Base-by-base conservation (phyloP, 805 yeast genomes). In the Gaillardinia entomophila region DNA sequence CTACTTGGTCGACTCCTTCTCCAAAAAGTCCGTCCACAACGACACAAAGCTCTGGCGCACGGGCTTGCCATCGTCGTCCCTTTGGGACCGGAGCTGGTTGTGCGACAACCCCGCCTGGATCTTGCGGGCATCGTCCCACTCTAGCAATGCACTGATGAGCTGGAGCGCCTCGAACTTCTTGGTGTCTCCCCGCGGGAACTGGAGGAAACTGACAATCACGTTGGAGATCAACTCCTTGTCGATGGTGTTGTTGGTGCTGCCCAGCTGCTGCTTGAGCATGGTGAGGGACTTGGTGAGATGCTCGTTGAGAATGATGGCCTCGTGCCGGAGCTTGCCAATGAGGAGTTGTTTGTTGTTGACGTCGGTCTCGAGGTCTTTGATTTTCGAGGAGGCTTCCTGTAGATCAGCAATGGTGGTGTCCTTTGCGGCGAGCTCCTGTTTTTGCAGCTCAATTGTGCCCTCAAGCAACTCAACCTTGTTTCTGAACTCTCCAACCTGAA, bases 221-320 rank as follows among this genome's bases (percentile, higher is more conserved):
- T 92, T 92, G 2, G 96, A 82, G 4, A 92, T 77, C 38, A 92
- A 73, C 54, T 89, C 96, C 51, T 82, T 81, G 55, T 90, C 97
- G 2, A 90, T 87, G 6, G 81, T 72, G 31, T 80, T 84, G 6
- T 87, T 76, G 14, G 49, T 35, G 20, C 48, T 50, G 24, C 78
- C 77, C 26, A 84, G 76, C 32, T 81, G 83, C 50, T 80, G 80
- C 47, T 88, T 86, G 37, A 92, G 73, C 71, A 90, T 68, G 16
- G 86, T 77, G 40, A 90, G 62, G 1, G 97, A 95, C 49, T 92
- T 90, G n/a, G 96, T 88, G 34, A 92, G 62, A 60, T 92, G 97
- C 52, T 92, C 98, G 54, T 92, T 92, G 36, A 90, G 62, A 16
- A 86, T 85, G 7, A 92, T 90, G 2, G 95, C 90, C 55, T 92